Evolutionary conservation across 495 filamentous ascomycete species (phyloP).

Genomic region (Xylaria cubensis): DNA sequence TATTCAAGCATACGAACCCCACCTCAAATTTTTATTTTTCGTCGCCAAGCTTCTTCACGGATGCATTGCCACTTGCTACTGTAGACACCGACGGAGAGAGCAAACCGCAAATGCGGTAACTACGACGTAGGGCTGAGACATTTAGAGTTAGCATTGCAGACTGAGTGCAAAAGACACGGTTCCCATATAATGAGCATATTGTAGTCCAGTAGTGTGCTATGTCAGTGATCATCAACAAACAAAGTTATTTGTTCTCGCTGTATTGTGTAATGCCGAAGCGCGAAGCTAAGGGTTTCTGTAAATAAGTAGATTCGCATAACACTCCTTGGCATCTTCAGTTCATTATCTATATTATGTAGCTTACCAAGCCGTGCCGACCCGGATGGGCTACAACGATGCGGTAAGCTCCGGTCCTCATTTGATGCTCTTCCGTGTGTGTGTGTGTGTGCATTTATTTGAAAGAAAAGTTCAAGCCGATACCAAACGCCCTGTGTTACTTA

Average conservation of each 20-base stretch:
- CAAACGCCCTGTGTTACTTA: not conserved
- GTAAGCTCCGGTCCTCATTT: not conserved
- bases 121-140: not conserved
- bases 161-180: not conserved
- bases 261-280: slow-evolving; percentile 15
- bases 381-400: not conserved
- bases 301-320: not conserved
- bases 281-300: slow-evolving; percentile 7
- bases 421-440: not conserved
- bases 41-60: slow-evolving; percentile 5
- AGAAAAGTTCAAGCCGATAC: not conserved
- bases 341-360: not conserved
- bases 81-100: not conserved
- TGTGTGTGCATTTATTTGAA: not conserved
- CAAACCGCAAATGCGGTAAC: not conserved
- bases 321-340: slow-evolving; percentile 1
- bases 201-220: not conserved
- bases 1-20: not conserved
- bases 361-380: not conserved
- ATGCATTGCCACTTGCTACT: not conserved
- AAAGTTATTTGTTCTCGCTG: slow-evolving; percentile 1
- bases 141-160: not conserved
- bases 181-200: not conserved
- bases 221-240: not conserved
- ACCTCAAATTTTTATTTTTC: slow-evolving; percentile 16